Conservation (phyloP, 2,329 filamentous ascomycete genomes). For the Aspergillus flavus region DNA sequence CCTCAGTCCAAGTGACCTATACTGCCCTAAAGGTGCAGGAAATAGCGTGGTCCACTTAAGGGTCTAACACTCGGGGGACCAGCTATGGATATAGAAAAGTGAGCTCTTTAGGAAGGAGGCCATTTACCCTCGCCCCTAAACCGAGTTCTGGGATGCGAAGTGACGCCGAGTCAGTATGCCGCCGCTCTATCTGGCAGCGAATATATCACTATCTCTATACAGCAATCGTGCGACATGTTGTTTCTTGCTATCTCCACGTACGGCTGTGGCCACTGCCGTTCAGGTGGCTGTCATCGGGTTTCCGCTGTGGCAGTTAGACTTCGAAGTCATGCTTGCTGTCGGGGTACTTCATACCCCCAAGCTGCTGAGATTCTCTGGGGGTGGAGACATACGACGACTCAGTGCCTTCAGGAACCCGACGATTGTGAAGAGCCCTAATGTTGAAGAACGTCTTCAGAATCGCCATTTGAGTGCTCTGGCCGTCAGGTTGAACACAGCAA, state of each 20-base stretch:
- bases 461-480: not conserved
- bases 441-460: not conserved
- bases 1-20: not conserved
- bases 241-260: not conserved
- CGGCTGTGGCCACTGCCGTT: not conserved
- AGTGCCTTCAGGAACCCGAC: not conserved
- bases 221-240: not conserved
- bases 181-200: not conserved
- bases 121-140: not conserved
- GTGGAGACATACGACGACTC: not conserved
- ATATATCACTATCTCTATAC: not conserved
- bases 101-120: not conserved
- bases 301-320: not conserved
- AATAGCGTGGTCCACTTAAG: not conserved
- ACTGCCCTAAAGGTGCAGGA: not conserved
- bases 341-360: not conserved
- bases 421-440: not conserved
- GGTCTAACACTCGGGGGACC: not conserved
- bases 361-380: not conserved
- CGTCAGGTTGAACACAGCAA: not conserved
- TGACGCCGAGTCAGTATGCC: not conserved
- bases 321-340: not conserved
- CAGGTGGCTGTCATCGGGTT: not conserved
- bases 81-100: not conserved
- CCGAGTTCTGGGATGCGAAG: not conserved